Conservation (phyloP, 192 early-diverging fungal genomes). For the Chytriomyces sp. region DNA sequence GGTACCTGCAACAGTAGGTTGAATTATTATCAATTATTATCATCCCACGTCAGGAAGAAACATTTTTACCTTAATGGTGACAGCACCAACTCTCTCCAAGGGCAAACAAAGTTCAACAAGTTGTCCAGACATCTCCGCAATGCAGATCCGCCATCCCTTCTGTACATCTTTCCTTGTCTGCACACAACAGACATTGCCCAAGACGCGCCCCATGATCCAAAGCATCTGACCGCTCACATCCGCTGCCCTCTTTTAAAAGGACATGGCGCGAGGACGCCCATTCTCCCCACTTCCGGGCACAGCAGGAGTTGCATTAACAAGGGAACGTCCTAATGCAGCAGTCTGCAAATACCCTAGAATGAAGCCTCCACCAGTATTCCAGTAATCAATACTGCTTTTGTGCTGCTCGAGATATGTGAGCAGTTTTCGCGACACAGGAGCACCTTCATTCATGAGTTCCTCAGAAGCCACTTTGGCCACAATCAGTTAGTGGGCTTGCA, state of each 20-base stretch:
- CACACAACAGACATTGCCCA: not conserved
- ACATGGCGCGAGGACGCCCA: constrained; percentile 14
- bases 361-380: constrained; percentile 40
- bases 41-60: too few relatives aligned
- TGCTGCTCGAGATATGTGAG: constrained; percentile 6
- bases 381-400: constrained; percentile 30
- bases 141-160: not conserved
- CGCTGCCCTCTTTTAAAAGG: too few relatives aligned
- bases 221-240: not conserved
- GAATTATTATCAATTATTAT: too few relatives aligned
- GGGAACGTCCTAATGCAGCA: too few relatives aligned
- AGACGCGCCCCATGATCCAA: not conserved
- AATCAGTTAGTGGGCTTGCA: constrained; percentile 39
- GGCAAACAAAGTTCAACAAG: not conserved
- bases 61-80: not conserved
- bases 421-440: not conserved
- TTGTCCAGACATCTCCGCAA: not conserved
- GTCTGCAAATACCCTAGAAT: constrained; percentile 33
- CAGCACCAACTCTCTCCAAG: not conserved
- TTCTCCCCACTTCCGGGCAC: not conserved
- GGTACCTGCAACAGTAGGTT: not conserved
- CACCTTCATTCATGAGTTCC: constrained; percentile 37
- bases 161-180: not conserved
- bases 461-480: constrained; percentile 31
- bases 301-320: not conserved